A percentile compares a stretch with the other conserved stretches of the same genome.
phyloP scores from a whole-genome alignment of 176 grass and related monocot species.

The Oropetium thomaeum region DNA sequence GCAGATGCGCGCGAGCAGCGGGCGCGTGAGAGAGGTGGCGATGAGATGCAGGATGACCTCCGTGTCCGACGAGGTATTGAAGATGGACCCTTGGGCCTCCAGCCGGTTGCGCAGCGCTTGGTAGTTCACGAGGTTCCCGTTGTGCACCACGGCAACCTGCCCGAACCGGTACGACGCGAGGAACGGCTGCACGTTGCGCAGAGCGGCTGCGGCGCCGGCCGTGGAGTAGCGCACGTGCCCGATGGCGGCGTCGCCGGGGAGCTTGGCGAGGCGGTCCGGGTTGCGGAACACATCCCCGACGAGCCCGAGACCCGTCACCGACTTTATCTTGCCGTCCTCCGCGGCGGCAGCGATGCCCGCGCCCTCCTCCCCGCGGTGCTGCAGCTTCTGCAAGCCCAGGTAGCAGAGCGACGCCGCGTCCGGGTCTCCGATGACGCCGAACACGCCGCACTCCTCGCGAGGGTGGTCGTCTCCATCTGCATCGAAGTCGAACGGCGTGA shows the following conservation, averaged over 20 bases:
- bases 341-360: slow-evolving; percentile 66
- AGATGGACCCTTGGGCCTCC: slow-evolving; percentile 83
- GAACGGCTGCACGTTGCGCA: slow-evolving; percentile 87
- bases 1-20: slow-evolving; percentile 72
- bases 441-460: slow-evolving; percentile 90
- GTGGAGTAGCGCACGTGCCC: slow-evolving; percentile 91
- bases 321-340: slow-evolving; percentile 38
- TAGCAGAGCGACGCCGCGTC: slow-evolving; percentile 71
- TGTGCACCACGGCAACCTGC: slow-evolving; percentile 80
- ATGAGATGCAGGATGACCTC: slow-evolving; percentile 98
- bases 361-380: slow-evolving; percentile 92
- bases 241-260: slow-evolving; percentile 60
- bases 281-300: slow-evolving; percentile 76
- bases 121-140: slow-evolving; percentile 90
- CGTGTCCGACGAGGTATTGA: slow-evolving; percentile 88
- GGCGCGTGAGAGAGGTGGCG: slow-evolving; percentile 68
- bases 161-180: slow-evolving; percentile 81
- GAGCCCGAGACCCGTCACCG: slow-evolving; percentile 71
- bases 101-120: slow-evolving; percentile 51
- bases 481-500: slow-evolving; percentile 33
- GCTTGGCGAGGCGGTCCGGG: slow-evolving; percentile 39
- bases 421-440: slow-evolving; percentile 81
- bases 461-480: slow-evolving; percentile 59
- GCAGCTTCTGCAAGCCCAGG: slow-evolving; percentile 80
- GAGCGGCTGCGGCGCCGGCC: slow-evolving; percentile 45